Evolutionary conservation across 192 early-diverging fungal genomes (phyloP).

Genomic region (Irineochytrium annulatum): DNA sequence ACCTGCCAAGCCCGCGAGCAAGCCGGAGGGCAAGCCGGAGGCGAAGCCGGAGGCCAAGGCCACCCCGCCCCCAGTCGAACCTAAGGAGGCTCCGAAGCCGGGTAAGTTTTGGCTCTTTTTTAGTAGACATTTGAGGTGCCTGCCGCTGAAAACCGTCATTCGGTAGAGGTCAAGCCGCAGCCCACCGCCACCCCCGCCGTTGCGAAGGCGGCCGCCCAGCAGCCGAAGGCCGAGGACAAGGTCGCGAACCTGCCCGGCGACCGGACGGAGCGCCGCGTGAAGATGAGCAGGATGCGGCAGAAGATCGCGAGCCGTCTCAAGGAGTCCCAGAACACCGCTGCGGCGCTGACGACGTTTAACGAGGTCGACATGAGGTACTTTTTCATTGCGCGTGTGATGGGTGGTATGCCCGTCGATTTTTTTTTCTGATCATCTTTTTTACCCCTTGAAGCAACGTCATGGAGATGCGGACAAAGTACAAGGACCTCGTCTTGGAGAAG

Average conservation of each 20-base stretch:
- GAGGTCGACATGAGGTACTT: constrained; percentile 94
- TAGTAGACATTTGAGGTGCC: too few species aligned
- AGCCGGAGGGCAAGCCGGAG: constrained; percentile 62
- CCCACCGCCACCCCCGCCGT: constrained; percentile 38
- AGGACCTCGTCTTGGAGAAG: constrained; percentile 89
- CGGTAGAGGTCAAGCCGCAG: too few species aligned
- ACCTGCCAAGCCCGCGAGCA: constrained; percentile 26
- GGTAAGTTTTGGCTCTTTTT: too few species aligned
- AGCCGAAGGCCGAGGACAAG: constrained; percentile 25
- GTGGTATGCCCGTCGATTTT: too few species aligned
- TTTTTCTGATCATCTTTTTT: background rate
- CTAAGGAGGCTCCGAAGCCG: constrained; percentile 35
- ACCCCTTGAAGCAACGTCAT: constrained; percentile 68
- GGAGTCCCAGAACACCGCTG: constrained; percentile 94
- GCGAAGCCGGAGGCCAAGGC: constrained; percentile 21
- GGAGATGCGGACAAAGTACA: constrained; percentile 86
- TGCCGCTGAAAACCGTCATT: too few species aligned
- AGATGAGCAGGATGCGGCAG: constrained; percentile 98
- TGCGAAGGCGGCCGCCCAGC: constrained; percentile 35
- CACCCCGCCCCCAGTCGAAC: constrained; percentile 17
- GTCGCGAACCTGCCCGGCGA: constrained; percentile 9
- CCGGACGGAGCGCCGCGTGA: constrained; percentile 43
- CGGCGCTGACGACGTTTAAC: constrained; percentile 98
- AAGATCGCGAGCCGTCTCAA: constrained; percentile 92
- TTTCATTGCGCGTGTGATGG: background rate